phyloP scores from a whole-genome alignment of 2,329 filamentous ascomycete genomes.

The Alternaria conjuncta region DNA sequence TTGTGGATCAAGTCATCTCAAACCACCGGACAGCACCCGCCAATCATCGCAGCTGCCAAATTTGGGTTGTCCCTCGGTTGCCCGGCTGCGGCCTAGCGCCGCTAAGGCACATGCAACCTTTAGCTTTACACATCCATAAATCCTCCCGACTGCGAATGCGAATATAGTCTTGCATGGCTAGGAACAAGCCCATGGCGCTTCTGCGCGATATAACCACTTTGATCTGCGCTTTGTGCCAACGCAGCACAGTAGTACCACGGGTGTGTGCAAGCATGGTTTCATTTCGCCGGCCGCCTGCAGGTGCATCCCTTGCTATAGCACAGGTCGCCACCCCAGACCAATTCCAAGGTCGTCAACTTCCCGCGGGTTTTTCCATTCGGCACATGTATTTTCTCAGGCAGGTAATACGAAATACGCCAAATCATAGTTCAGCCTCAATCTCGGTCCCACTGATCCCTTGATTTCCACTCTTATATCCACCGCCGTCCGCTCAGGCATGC shows the following conservation, averaged over 20 bases:
- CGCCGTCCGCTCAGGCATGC: slow-evolving; percentile 18
- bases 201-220: neutral
- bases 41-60: neutral
- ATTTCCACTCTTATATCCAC: neutral
- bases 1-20: neutral
- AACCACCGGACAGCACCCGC: neutral
- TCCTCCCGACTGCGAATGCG: neutral
- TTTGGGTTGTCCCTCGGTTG: neutral
- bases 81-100: neutral
- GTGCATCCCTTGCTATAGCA: neutral
- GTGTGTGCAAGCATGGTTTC: neutral
- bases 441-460: neutral
- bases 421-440: neutral
- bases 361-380: no score
- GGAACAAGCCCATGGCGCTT: neutral
- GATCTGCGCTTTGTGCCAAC: neutral
- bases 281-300: neutral
- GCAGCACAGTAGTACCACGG: neutral
- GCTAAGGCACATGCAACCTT: neutral
- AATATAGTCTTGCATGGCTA: neutral
- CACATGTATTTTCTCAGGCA: neutral
- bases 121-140: neutral
- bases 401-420: accelerated
- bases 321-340: neutral
- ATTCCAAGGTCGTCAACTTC: no score